Evolutionary conservation across 2,329 filamentous ascomycete species (phyloP).

Genomic region (Seiridium cupressi): DNA sequence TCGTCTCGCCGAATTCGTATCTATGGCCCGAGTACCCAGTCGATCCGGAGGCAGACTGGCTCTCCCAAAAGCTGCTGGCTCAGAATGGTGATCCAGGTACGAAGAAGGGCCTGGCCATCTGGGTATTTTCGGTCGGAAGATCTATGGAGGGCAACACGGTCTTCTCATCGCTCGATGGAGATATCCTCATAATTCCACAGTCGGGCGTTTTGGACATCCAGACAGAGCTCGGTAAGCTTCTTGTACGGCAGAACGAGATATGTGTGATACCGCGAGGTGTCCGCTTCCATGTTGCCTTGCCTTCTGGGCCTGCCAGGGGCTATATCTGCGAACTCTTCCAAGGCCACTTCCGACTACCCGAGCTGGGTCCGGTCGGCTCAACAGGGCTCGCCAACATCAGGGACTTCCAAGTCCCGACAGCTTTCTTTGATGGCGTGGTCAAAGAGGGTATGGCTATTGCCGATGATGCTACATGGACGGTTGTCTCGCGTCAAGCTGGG

Average conservation of each 20-base stretch:
- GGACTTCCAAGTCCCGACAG: constrained; percentile 74
- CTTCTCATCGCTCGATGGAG: constrained; percentile 83
- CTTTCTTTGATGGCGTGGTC: constrained; percentile 62
- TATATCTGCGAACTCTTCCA: constrained; percentile 76
- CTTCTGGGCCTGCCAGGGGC: constrained; percentile 61
- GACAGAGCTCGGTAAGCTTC: constrained; percentile 72
- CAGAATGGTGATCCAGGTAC: constrained; percentile 76
- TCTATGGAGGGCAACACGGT: constrained; percentile 73
- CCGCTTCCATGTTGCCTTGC: constrained; percentile 69
- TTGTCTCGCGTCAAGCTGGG: constrained; percentile 11
- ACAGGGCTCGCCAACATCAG: constrained; percentile 73
- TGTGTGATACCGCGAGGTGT: constrained; percentile 73
- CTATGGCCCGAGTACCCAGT: constrained; percentile 77
- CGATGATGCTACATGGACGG: constrained; percentile 41
- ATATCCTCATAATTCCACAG: constrained; percentile 74
- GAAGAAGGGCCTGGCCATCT: constrained; percentile 77
- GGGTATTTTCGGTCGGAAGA: constrained; percentile 75
- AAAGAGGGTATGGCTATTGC: constrained; percentile 34
- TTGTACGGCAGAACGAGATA: constrained; percentile 78
- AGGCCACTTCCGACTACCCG: constrained; percentile 69
- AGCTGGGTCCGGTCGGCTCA: constrained; percentile 71
- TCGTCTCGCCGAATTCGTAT: constrained; percentile 77
- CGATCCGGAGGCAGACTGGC: constrained; percentile 53
- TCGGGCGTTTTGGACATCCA: constrained; percentile 72
- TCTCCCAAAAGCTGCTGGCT: constrained; percentile 67